Base-by-base conservation (phyloP, 768 basidiomycete species). In the Xerocomellus amylosporus region DNA sequence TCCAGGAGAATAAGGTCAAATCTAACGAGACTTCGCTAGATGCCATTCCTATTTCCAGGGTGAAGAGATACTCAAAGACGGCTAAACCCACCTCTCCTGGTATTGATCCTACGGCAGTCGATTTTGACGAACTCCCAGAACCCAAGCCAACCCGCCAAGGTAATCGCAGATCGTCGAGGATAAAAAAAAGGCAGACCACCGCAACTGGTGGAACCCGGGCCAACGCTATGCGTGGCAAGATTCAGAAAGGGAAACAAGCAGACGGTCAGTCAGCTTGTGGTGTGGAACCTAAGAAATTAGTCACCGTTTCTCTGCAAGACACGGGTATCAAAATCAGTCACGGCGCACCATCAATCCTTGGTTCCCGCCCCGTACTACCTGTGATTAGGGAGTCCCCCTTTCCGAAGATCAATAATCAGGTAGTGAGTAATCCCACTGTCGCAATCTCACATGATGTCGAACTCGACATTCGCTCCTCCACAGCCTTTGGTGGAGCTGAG, bases 51-150 rank as follows among this genome's bases (percentile, higher is more conserved):
- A 45, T 28, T 19, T 46, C 54, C 24, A 51, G 55, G 28, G 56
- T 60, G 4, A 76, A 70, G 51, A 73, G 67, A 55, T 70, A 68
- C 54, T 64, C 64, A 3, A 73, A 68, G 57, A 73, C 71, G 58
- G 67, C 60, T 17, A 70, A 71, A 34, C 59, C 60, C 24, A 68
- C 74, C 7, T 72, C 75, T 28, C 67, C 73, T 19, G 39, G 37
- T 4, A 51, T 52, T 17, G 49, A 37, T 49, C 45, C 47, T 2
- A 53, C 50, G 6, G 40, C 33, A 19, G 51, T 71, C 34, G 67
- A 75, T 51, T 71, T 69, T 37, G 73, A 75, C 43, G 69, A 69
- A 44, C 63, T 70, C 43, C 71, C 73, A 24, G 59, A 60, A n/a
- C 15, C 26, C 17, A 49, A 42, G 26, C 22, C 53, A 44, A 41